Percentiles rank a stretch among this genome's conserved stretches.
Conservation (phyloP, 1,284 basidiomycete genomes). For the Taiwanofungus camphoratus region DNA sequence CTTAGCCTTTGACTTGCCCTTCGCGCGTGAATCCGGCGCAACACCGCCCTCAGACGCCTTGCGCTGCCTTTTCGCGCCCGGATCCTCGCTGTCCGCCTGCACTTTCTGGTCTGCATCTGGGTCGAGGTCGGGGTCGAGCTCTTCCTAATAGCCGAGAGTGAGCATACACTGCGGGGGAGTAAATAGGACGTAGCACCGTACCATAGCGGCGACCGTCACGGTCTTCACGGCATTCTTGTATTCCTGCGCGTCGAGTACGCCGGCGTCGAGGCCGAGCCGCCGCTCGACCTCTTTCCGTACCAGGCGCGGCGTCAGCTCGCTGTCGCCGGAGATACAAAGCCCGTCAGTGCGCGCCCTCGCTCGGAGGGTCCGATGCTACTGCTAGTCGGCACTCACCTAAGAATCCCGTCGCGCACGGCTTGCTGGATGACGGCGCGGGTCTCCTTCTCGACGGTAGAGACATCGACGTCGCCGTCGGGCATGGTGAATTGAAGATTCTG, state of each 20-base stretch:
- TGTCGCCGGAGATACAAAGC: slow-evolving; percentile 19
- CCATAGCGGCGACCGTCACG: slow-evolving; percentile 36
- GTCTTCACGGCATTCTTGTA: slow-evolving; percentile 41
- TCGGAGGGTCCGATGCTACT: neutral
- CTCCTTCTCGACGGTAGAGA: neutral
- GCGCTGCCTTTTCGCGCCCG: too few species aligned
- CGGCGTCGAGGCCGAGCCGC: slow-evolving; percentile 34
- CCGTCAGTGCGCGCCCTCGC: too few species aligned
- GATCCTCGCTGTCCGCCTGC: neutral
- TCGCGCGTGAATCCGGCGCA: too few species aligned
- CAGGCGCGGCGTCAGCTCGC: slow-evolving; percentile 41
- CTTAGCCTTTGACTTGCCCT: too few species aligned
- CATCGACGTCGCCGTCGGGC: slow-evolving; percentile 3
- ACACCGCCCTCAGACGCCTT: too few species aligned
- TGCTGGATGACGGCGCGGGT: neutral
- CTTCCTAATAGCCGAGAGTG: neutral
- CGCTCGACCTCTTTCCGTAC: slow-evolving; percentile 42
- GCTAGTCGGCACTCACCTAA: neutral
- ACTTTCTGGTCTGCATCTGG: neutral
- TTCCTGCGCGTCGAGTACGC: slow-evolving; percentile 34
- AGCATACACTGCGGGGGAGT: too few species aligned
- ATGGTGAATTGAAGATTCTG: neutral
- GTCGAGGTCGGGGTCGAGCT: neutral
- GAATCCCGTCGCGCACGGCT: neutral
- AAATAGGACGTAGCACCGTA: too few species aligned